phyloP scores from a whole-genome alignment of 768 basidiomycete species.

The Boletus edulis region DNA sequence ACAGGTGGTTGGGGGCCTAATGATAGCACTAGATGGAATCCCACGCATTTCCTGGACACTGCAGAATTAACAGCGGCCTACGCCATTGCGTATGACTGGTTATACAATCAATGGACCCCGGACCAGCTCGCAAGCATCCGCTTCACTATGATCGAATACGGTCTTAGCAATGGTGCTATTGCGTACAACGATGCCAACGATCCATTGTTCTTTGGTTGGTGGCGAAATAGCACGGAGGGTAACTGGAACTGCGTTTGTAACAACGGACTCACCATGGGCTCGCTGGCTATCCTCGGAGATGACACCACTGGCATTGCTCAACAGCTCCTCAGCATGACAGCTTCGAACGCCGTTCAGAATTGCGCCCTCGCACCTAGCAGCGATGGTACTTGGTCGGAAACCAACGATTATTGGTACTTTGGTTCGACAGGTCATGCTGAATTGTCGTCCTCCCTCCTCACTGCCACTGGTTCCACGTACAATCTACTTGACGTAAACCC shows the following conservation, averaged over 20 bases:
- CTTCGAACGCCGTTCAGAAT: slow-evolving; percentile 72
- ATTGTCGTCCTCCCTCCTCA: slow-evolving; percentile 75
- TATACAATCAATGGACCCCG: slow-evolving; percentile 79
- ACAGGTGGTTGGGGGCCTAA: slow-evolving; percentile 62
- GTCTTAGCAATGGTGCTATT: slow-evolving; percentile 62
- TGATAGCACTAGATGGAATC: slow-evolving; percentile 76
- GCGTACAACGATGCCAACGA: slow-evolving; percentile 45
- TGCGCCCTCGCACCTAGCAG: slow-evolving; percentile 61
- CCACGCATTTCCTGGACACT: slow-evolving; percentile 84
- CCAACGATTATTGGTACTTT: slow-evolving; percentile 94
- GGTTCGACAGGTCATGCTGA: slow-evolving; percentile 91
- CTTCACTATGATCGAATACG: slow-evolving; percentile 72
- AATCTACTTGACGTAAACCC: slow-evolving; percentile 69
- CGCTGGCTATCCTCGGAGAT: slow-evolving; percentile 87
- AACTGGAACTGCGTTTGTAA: slow-evolving; percentile 99
- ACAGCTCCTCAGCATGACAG: slow-evolving; percentile 62
- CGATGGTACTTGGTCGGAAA: slow-evolving; percentile 94
- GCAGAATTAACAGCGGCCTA: slow-evolving; percentile 90
- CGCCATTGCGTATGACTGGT: slow-evolving; percentile 95
- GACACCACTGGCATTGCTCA: slow-evolving; percentile 72
- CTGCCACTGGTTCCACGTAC: slow-evolving; percentile 84
- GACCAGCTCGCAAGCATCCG: slow-evolving; percentile 70
- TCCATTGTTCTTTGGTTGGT: slow-evolving; percentile 62
- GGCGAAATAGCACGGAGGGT: slow-evolving; percentile 67
- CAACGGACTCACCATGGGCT: slow-evolving; percentile 81